phyloP scores from a whole-genome alignment of 768 basidiomycete species.

The Pleurotus sapidus region DNA sequence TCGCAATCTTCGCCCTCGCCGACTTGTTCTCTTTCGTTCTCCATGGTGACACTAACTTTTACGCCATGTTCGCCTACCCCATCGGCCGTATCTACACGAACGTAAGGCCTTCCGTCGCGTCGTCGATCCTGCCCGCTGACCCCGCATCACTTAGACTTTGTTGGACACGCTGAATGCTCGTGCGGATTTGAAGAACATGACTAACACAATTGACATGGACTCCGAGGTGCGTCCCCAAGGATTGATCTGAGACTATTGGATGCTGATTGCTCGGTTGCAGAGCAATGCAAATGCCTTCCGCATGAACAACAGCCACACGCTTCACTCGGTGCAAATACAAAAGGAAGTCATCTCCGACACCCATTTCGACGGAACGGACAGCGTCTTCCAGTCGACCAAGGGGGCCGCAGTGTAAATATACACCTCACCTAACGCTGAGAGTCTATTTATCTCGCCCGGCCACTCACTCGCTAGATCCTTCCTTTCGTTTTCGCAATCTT shows the following conservation, averaged over 20 bases:
- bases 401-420: background rate
- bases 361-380: conserved; percentile 16
- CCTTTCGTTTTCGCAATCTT: background rate
- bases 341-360: conserved; percentile 24
- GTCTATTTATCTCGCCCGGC: background rate
- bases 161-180: conserved; percentile 43
- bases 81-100: conserved; percentile 44
- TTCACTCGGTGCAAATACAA: conserved; percentile 26
- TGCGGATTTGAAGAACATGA: conserved; percentile 26
- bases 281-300: conserved; percentile 21
- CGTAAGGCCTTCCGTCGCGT: conserved; percentile 23
- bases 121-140: background rate
- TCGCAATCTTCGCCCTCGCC: conserved; percentile 46
- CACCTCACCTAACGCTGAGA: background rate
- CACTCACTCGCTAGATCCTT: background rate
- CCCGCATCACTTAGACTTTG: conserved; percentile 28
- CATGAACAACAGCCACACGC: conserved; percentile 19
- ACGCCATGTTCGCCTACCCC: conserved; percentile 32
- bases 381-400: conserved; percentile 2
- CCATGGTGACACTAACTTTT: conserved; percentile 22
- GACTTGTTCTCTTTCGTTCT: conserved; percentile 38
- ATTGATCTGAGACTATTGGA: background rate
- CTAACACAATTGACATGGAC: conserved; percentile 23
- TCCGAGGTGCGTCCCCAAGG: conserved; percentile 16
- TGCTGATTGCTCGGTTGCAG: conserved; percentile 5